A percentile compares a stretch with the other conserved stretches of the same genome.
Conservation (phyloP, 2,329 filamentous ascomycete genomes). For the Botrytis fabae region DNA sequence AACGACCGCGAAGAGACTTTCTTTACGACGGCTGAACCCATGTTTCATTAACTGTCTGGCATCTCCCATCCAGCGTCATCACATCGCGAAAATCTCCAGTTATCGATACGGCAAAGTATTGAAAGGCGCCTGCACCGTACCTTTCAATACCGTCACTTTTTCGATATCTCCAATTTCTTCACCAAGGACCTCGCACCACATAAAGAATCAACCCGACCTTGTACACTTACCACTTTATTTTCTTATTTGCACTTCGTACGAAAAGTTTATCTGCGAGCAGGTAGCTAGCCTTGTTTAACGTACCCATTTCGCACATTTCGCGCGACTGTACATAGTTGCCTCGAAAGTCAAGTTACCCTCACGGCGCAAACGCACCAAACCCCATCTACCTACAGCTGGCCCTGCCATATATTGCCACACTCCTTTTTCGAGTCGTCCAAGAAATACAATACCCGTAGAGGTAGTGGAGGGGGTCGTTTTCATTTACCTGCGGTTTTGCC, state of each 20-base stretch:
- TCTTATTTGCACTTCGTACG: background rate
- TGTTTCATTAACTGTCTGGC: conserved; percentile 29
- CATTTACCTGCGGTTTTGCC: conserved; percentile 54
- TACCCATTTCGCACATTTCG: conserved; percentile 26
- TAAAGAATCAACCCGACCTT: conserved; percentile 15
- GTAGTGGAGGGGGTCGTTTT: conserved; percentile 54
- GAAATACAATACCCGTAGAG: conserved; percentile 32
- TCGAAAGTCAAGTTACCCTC: conserved; percentile 12
- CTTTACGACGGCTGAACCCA: conserved; percentile 18
- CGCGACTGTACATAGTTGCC: conserved; percentile 25
- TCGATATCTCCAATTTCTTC: conserved; percentile 31
- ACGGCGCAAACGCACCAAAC: conserved; percentile 25
- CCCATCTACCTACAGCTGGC: conserved; percentile 31
- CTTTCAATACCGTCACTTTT: conserved; percentile 32
- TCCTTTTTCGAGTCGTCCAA: conserved; percentile 40
- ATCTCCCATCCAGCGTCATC: conserved; percentile 27
- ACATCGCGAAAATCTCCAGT: background rate
- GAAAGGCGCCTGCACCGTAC: conserved; percentile 43
- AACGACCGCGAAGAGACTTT: background rate
- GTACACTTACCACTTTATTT: conserved; percentile 12
- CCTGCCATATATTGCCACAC: conserved; percentile 41
- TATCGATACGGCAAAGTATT: conserved; percentile 25
- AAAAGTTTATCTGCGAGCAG: conserved; percentile 23
- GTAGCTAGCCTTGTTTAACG: conserved; percentile 19
- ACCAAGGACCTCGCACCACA: conserved; percentile 18